Evolutionary conservation across 2,329 filamentous ascomycete genomes (phyloP), one percentile per base, ranked within the genome.

Genomic region (Chalaropsis thielavioides): DNA sequence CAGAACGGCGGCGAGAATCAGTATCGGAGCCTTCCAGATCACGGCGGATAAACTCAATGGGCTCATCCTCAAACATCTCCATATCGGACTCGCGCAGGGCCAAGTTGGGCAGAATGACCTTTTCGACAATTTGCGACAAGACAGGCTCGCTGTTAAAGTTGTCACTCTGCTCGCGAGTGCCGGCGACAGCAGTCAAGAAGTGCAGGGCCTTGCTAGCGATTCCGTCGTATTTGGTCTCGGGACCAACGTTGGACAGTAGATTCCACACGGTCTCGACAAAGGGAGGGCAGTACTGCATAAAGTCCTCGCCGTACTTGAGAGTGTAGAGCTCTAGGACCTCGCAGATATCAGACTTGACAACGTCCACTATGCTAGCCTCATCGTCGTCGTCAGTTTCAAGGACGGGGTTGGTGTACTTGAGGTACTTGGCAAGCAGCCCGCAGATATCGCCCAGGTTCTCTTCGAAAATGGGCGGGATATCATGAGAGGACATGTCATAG

Each of bases 51-150:
- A 95, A 99, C 75, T 99, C 94, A 69, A 99, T 99, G 0, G 94
- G 94, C 77, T 99, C 95, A 73, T 99, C 95, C 73, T 99, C 94
- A 70, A 99, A 97, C 69, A 96, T 82, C 74, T 99, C 94, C 64
- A 96, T 83, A 69, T 99, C 95, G 0, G 92, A 94, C 71, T 96
- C 94, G 69, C 95, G 85, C 67, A 99, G 78, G 17, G 88, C 88
- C 66, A 99, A 84, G 71, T 99, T 99, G 10, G 94, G 92, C 69
- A 99, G 77, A 65, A 99, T 89, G 66, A 97, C 94, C 76, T 96
- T 96, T 74, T 97, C 91, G 10, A 96, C 89, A 63, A 99, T 89
- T 73, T 96, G 88, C 19, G 85, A 85, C 43, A 97, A 78, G 2
- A 90, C 87, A 3, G 82, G 81, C 71, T 91, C 83, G 70, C 87